phyloP scores from a whole-genome alignment of 768 basidiomycete species.

The Clathrus columnatus region DNA sequence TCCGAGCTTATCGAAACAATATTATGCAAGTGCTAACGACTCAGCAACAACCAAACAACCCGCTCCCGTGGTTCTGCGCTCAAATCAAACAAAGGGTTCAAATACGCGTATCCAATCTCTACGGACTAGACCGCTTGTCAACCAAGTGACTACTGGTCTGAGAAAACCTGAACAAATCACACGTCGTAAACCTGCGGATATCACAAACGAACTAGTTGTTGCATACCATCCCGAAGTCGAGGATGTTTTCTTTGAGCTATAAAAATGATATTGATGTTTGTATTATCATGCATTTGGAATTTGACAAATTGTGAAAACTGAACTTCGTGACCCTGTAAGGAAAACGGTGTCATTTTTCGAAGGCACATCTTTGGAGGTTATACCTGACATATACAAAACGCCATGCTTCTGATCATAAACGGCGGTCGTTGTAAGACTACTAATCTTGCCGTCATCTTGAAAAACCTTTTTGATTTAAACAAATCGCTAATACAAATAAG shows the following conservation, averaged over 20 bases:
- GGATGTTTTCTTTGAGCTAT: not conserved
- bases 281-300: not conserved
- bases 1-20: not conserved
- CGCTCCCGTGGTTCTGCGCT: not conserved
- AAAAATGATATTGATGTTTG: not conserved
- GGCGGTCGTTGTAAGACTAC: slow-evolving; percentile 47
- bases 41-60: not conserved
- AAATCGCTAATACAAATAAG: slow-evolving; percentile 1
- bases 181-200: not conserved
- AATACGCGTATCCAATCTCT: not conserved
- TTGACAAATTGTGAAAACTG: not conserved
- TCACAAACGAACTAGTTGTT: not conserved
- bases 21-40: not conserved
- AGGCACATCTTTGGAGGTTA: slow-evolving; percentile 11
- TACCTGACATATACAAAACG: slow-evolving; percentile 53
- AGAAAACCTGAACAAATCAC: too few relatives aligned
- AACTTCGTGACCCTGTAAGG: not conserved
- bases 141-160: not conserved
- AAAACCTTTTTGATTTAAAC: slow-evolving; percentile 38
- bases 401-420: slow-evolving; percentile 44
- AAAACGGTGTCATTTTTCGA: not conserved
- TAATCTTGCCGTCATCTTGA: slow-evolving; percentile 54
- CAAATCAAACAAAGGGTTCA: not conserved
- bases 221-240: not conserved
- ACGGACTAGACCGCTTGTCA: not conserved